Conservation (phyloP, 1,284 basidiomycete species). For the Nidula niveotomentosa region DNA sequence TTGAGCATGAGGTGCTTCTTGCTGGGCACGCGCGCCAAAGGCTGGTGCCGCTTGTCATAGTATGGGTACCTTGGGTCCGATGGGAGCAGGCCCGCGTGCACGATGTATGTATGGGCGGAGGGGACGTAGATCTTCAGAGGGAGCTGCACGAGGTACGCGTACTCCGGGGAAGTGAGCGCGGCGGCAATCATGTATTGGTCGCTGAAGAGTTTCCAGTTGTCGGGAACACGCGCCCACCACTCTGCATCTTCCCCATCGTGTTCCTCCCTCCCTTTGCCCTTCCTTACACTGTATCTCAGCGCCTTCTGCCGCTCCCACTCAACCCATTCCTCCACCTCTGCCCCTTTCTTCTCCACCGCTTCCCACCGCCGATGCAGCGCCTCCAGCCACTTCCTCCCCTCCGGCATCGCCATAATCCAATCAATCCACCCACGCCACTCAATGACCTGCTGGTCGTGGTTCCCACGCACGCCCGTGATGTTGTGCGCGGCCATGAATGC, state of each 20-base stretch:
- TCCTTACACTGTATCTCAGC: too few species aligned
- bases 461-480: constrained; percentile 80
- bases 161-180: constrained; percentile 57
- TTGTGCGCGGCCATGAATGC: constrained; percentile 62
- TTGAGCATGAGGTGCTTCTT: background rate
- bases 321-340: constrained; percentile 42
- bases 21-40: constrained; percentile 60
- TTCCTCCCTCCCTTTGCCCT: constrained; percentile 11
- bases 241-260: constrained; percentile 23
- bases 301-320: constrained; percentile 26
- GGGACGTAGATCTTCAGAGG: constrained; percentile 81
- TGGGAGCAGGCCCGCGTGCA: constrained; percentile 82
- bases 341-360: constrained; percentile 21
- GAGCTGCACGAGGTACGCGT: constrained; percentile 65
- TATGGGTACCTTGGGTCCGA: constrained; percentile 56
- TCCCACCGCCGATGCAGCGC: constrained; percentile 43
- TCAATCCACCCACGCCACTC: constrained; percentile 86
- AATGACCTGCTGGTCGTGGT: constrained; percentile 87
- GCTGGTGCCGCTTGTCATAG: constrained; percentile 52
- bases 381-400: constrained; percentile 51
- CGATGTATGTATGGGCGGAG: constrained; percentile 73
- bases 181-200: constrained; percentile 78
- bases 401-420: constrained; percentile 51
- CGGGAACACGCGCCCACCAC: constrained; percentile 58
- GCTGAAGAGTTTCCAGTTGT: constrained; percentile 70